Percentiles rank a stretch among this genome's conserved stretches.
Evolutionary conservation across 352 stramenopile species (phyloP).

Genomic region (Globisporangium paddicum): DNA sequence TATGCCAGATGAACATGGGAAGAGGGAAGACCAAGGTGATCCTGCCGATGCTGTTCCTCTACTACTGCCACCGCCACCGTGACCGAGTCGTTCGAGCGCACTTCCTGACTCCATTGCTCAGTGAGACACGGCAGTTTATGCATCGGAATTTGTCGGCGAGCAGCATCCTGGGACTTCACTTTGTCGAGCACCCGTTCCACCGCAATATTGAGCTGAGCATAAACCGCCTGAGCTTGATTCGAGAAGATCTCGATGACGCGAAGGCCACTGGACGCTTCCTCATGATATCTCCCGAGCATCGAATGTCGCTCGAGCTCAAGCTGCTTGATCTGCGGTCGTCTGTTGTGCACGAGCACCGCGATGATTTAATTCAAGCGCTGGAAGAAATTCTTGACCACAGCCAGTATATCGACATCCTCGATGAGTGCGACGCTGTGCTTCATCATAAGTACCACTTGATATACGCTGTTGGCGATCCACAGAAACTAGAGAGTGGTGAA

Average conservation of each 20-base stretch:
- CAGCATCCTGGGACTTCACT: constrained; percentile 25
- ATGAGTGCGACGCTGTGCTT: constrained; percentile 88
- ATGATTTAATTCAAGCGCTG: constrained; percentile 17
- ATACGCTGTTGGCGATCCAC: constrained; percentile 66
- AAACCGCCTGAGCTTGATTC: constrained; percentile 24
- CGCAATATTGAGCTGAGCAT: constrained; percentile 38
- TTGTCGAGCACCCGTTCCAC: constrained; percentile 73
- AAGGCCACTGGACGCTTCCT: constrained; percentile 43
- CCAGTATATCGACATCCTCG: constrained; percentile 78
- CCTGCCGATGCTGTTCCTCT: constrained; percentile 83
- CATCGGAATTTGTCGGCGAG: constrained; percentile 47
- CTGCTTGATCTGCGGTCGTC: constrained; percentile 31
- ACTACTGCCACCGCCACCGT: constrained; percentile 29
- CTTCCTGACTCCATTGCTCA: constrained; percentile 58
- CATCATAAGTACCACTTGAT: constrained; percentile 87
- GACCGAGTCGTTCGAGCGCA: constrained; percentile 44
- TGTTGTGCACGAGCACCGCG: not conserved
- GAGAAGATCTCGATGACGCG: constrained; percentile 30
- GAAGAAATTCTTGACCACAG: constrained; percentile 40
- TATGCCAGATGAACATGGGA: constrained; percentile 88
- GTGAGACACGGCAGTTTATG: constrained; percentile 64
- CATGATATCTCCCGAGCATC: constrained; percentile 81
- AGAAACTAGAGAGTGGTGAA: constrained; percentile 38
- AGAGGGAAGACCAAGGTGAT: constrained; percentile 87
- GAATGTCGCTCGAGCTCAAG: constrained; percentile 87